Base-by-base conservation (phyloP, 495 filamentous ascomycete genomes). In the Cercophora newfieldiana region DNA sequence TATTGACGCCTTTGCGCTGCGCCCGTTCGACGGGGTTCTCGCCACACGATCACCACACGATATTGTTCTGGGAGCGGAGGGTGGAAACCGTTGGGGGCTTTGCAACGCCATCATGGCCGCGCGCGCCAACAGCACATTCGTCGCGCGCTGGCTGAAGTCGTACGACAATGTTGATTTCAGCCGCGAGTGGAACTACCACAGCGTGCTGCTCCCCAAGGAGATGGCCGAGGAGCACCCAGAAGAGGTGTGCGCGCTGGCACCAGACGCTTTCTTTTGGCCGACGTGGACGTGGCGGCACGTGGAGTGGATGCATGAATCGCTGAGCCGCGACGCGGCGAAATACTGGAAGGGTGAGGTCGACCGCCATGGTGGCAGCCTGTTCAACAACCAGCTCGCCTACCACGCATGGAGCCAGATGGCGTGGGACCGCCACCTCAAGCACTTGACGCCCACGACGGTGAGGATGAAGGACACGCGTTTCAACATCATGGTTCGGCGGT, bases 331-430 rank as follows among this genome's bases (percentile, higher is more conserved):
- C 7, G 72, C 79, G 53, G 73, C 73, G 0, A 65, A 67, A n/a
- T 73, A 70, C 49, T 79, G 76, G 78, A 33, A 73, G 7, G 67
- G 59, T 7, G 71, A 77, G 69, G 78, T 80, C 22, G 60, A 72
- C 19, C 68, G 66, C 22, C 73, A 81, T 48, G 74, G 73, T 3
- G 81, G 81, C 0, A 76, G 75, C 3, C 63, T 83, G 48, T 80
- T 79, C 50, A 71, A 72, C 37, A 75, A 80, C 49, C 81, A 83
- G 68, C 70, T 81, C 24, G 79, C 78, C 18, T 81, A 79, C 58
- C 81, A 83, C 63, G 72, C 77, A 14, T 83, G 81, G 81, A 79
- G 76, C 44, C 80, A 83, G 71, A 76, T 80, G 70, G 75, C 81
- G 0, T 80, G 74, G 74, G 74, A 80, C 30, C 67, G 72, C 18